Percentiles rank a stretch among this genome's conserved stretches.
These are phyloP conservation scores for Pyrenochaeta sp. DNA, from an alignment of 2,329 filamentous ascomycete genomes.

Conservation along the genomic window DNA sequence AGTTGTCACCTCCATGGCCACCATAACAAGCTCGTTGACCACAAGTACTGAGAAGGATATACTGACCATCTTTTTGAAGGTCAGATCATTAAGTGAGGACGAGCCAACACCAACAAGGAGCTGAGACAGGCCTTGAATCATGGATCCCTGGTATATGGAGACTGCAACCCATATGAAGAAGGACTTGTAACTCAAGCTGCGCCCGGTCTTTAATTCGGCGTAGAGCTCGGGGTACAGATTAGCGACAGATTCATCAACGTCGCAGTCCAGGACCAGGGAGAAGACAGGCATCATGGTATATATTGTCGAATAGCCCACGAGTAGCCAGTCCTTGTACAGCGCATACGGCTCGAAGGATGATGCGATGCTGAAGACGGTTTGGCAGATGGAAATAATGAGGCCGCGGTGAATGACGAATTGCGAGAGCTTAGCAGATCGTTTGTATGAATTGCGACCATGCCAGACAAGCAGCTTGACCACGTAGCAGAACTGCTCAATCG, in stretches of 20 bases:
- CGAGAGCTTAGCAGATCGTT: constrained; percentile 90
- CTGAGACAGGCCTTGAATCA: constrained; percentile 95
- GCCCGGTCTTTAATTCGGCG: constrained; percentile 91
- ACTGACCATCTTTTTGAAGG: constrained; percentile 73
- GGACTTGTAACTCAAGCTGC: constrained; percentile 86
- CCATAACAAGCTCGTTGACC: constrained; percentile 96
- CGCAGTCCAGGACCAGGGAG: constrained; percentile 90
- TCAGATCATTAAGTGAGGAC: constrained; percentile 28
- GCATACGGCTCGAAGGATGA: constrained; percentile 92
- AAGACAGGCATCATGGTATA: constrained; percentile 96
- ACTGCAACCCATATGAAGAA: constrained; percentile 98
- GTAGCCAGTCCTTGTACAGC: constrained; percentile 91
- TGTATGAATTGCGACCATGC: constrained; percentile 98
- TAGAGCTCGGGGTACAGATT: constrained; percentile 97
- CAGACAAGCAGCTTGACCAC: constrained; percentile 97
- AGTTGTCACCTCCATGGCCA: constrained; percentile 93
- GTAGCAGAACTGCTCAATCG: constrained; percentile 93
- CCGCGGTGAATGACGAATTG: constrained; percentile 99
- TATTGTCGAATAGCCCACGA: constrained; percentile 94
- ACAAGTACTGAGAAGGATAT: constrained; percentile 93
- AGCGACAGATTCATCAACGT: constrained; percentile 92
- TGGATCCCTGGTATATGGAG: constrained; percentile 91
- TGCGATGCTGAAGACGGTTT: constrained; percentile 97
- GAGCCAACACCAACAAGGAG: constrained; percentile 77
- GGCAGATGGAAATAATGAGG: constrained; percentile 92